Base-by-base conservation (phyloP, 2,329 filamentous ascomycete genomes). In the Diaporthe citrichinensis region DNA sequence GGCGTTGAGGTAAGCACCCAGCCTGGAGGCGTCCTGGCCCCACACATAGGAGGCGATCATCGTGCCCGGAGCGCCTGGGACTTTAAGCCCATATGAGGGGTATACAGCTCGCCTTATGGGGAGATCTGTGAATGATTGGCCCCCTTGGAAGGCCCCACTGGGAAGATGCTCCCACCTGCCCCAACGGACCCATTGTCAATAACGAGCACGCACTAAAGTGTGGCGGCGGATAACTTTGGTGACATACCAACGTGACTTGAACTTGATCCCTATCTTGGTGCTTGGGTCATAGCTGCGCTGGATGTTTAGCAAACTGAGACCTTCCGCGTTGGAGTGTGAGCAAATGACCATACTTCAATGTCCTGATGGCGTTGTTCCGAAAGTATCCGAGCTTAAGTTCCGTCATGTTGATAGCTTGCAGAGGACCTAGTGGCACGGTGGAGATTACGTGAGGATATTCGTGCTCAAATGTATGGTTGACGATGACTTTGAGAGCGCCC, bases 91-190 rank as follows among this genome's bases (percentile, higher is more conserved):
- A 39, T 83, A 83, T 0, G 82, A 84, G 0, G 81, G 82, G 49
- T 84, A 84, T 1, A 84, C 82, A 1, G 79, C 82, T 31, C 80
- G 79, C 0, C 81, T 80, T 14, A 84, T 79, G 0, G 81, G 81
- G 0, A 84, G 78, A 46, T 84, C 82, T 6, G 82, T 79, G 59
- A 74, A 80, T 34, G 79, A 79, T 49, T 80, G 79, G 0, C 80
- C 80, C 46, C 79, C 80, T 46, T 78, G 55, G 72, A 80, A 80
- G 12, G 77, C 46, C n/a, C 79, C 79, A 2, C 76, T 78, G 1
- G 77, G 28, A 31, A 80, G 77, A 36, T 73, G 72, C 61, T 80
- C 77, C 79, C 79, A 81, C 77, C 49, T 76, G 25, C 15, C 14
- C n/a, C 53, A 14, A 65, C 39, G 41, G 10, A 9, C n/a, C 36